Base-by-base conservation (phyloP, 495 filamentous ascomycete genomes). In the Glonium stellatum region DNA sequence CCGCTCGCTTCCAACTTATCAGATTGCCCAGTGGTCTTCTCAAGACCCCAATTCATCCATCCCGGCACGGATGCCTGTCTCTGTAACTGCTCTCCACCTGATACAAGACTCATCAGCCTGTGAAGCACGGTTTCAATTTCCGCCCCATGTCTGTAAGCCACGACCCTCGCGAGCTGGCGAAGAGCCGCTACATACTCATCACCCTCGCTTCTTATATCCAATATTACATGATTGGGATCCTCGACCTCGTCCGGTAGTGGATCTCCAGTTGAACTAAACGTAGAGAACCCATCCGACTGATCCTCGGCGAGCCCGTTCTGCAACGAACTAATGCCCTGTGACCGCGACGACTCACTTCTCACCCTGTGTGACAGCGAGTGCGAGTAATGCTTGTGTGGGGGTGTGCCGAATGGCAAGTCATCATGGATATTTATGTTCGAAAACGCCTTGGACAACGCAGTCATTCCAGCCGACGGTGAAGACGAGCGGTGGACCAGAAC, bases 401-500 rank as follows among this genome's bases (percentile, higher is more conserved):
- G 62, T 4, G 59, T 64, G 11, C 66, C 66, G 42, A 67, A 53
- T 11, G 57, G 54, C 11, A 69, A 34, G 22, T 64, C 55, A 12
- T 55, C 55, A 22, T 54, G n/a, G 19, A 19, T 23, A 23, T 46
- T 48, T 1, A 11, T 53, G 11, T 9, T 57, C 5, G 63, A 62
- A 6, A 73, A 63, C 36, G 64, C 64, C 48, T 54, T 55, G 35
- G 70, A 71, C 4, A 73, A 57, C 18, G 62, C 62, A 22, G 58
- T 60, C 70, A 71, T 72, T 15, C 56, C 36, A 0, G 44, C 58
- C 0, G 71, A 72, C 9, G 70, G 71, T 0, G 71, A 73, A 1
- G 53, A 39, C 8, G 64, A 58, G 49, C 66, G 58, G 5, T 59
- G 60, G 15, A 71, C 48, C 1, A 49, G 39, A 13, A 68, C 70